Conservation (phyloP, 106 monocot genomes). For the Dendrobium huoshanense region DNA sequence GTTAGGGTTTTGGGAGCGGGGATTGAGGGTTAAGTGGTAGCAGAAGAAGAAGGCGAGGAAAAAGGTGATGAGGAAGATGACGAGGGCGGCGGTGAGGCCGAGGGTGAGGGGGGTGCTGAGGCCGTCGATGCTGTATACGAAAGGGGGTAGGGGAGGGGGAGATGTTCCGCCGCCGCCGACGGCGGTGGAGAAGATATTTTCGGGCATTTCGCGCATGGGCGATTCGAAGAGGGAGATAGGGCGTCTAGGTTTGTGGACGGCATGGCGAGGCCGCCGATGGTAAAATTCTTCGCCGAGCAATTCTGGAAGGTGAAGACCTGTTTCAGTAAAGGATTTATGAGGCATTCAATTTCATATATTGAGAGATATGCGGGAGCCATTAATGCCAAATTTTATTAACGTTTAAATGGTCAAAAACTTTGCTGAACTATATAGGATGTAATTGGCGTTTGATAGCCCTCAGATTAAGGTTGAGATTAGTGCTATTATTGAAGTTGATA, state of each 20-base stretch:
- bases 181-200: constrained; percentile 40
- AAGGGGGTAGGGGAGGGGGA: background rate
- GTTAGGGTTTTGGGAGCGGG: background rate
- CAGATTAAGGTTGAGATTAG: too few relatives aligned
- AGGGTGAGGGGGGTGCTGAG: background rate
- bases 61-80: background rate
- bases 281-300: constrained; percentile 12
- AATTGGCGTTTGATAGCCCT: too few relatives aligned
- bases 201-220: constrained; percentile 17
- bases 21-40: background rate
- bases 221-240: constrained; percentile 6
- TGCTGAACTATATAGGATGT: too few relatives aligned
- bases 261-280: constrained; percentile 25
- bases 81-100: background rate
- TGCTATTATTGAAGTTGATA: too few relatives aligned
- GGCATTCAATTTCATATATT: too few relatives aligned
- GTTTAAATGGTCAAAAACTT: too few relatives aligned
- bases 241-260: constrained; percentile 27
- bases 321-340: background rate
- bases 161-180: background rate
- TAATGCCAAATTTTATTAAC: too few relatives aligned
- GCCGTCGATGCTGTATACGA: too few relatives aligned
- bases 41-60: background rate
- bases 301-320: background rate
- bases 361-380: too few relatives aligned